Percentiles rank a stretch among this genome's conserved stretches.
These are phyloP conservation scores for Neonectria neomacrospora DNA, from an alignment of 2,329 filamentous ascomycete species.

Conservation along the genomic window DNA sequence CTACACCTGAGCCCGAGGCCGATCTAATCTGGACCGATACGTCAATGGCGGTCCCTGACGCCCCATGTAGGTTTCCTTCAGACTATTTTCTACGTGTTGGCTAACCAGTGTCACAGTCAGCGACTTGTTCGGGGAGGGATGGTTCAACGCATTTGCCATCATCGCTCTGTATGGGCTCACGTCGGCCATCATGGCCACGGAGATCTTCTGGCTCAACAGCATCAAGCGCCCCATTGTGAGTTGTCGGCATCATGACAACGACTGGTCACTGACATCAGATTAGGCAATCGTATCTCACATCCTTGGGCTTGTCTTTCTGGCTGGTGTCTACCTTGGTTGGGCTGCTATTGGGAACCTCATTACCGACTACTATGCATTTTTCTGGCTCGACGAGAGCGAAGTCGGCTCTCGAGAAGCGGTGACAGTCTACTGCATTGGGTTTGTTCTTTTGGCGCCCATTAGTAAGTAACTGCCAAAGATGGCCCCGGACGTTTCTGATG, in stretches of 20 bases:
- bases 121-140: conserved; percentile 60
- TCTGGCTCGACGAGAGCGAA: conserved; percentile 60
- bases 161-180: conserved; percentile 59
- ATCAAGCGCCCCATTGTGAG: conserved; percentile 62
- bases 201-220: conserved; percentile 63
- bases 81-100: background rate
- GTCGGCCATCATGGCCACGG: conserved; percentile 56
- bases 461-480: conserved; percentile 51
- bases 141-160: conserved; percentile 59
- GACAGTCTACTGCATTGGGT: conserved; percentile 56
- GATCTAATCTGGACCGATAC: conserved; percentile 27
- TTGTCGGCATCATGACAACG: background rate
- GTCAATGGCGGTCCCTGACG: conserved; percentile 20
- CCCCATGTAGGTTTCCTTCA: conserved; percentile 39
- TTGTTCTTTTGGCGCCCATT: conserved; percentile 56
- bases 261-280: conserved; percentile 24
- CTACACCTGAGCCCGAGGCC: conserved; percentile 18
- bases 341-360: conserved; percentile 58
- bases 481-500: conserved; percentile 30
- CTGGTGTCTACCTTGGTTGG: conserved; percentile 61
- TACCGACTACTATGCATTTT: conserved; percentile 60
- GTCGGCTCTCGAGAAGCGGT: conserved; percentile 58
- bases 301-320: conserved; percentile 53
- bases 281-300: conserved; percentile 59
- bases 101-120: conserved; percentile 52